A percentile compares a stretch with the other conserved stretches of the same genome.
Evolutionary conservation across 495 filamentous ascomycete genomes (phyloP).

Genomic region (Sphaerosporella brunnea): DNA sequence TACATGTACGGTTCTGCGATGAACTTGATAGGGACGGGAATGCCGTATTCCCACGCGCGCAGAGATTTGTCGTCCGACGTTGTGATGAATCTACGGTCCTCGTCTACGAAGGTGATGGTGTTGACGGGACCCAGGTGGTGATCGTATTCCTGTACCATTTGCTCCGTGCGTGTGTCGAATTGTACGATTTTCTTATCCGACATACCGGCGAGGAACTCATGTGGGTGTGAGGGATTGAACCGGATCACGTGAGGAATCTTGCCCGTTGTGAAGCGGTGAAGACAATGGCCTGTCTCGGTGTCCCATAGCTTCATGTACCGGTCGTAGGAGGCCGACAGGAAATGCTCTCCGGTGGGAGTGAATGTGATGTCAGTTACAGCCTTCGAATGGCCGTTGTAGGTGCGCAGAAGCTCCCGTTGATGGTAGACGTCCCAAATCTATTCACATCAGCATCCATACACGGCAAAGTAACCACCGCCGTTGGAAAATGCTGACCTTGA

Average conservation of each 20-base stretch:
- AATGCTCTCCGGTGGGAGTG: conserved; percentile 59
- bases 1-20: conserved; percentile 96
- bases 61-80: conserved; percentile 93
- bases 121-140: conserved; percentile 95
- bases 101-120: conserved; percentile 90
- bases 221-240: conserved; percentile 64
- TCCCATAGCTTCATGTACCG: conserved; percentile 95
- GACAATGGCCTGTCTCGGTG: conserved; percentile 77
- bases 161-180: conserved; percentile 72
- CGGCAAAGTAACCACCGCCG: too few species aligned
- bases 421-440: conserved; percentile 86
- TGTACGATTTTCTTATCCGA: conserved; percentile 98
- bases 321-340: conserved; percentile 86
- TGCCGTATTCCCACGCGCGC: conserved; percentile 93
- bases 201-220: conserved; percentile 92
- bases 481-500: conserved; percentile 40
- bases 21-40: conserved; percentile 67
- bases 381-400: conserved; percentile 80
- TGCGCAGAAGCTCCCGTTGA: conserved; percentile 66
- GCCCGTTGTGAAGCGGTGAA: conserved; percentile 72
- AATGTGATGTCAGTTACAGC: conserved; percentile 80
- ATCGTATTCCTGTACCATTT: conserved; percentile 92
- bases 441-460: too few species aligned
- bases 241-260: conserved; percentile 89
- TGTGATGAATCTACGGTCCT: conserved; percentile 89